Evolutionary conservation across 371 early-diverging fungal species (phyloP).

Genomic region (Entomophthora muscae): DNA sequence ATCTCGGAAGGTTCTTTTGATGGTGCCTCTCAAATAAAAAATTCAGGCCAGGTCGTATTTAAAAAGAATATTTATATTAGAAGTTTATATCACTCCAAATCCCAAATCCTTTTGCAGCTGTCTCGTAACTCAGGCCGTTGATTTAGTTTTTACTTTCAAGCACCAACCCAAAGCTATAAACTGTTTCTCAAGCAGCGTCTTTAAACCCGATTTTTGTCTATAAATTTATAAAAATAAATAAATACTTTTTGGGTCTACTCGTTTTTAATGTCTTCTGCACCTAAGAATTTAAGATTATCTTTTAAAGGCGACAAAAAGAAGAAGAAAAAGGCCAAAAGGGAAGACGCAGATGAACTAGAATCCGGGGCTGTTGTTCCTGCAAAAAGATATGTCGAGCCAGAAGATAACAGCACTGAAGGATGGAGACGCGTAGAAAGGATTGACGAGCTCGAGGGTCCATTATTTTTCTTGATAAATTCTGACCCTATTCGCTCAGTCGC

Average conservation of each 20-base stretch:
- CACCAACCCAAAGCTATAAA: no score
- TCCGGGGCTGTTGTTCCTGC: not conserved
- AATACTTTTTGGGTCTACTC: not conserved
- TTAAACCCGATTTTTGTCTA: no score
- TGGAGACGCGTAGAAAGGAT: slow-evolving; percentile 9
- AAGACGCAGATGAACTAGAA: not conserved
- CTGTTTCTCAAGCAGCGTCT: no score
- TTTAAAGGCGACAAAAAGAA: not conserved
- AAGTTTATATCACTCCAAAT: no score
- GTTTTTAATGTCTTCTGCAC: not conserved
- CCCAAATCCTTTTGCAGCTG: no score
- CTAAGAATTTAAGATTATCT: not conserved
- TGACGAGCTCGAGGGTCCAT: slow-evolving; percentile 10
- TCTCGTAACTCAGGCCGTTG: no score
- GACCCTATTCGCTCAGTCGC: slow-evolving; percentile 11
- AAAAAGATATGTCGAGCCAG: not conserved
- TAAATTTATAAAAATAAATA: no score
- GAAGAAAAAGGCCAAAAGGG: not conserved
- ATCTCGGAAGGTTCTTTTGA: no score
- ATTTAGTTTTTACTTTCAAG: no score
- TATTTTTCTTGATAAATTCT: slow-evolving; percentile 12
- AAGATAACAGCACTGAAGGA: slow-evolving; percentile 7
- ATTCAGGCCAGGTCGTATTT: no score
- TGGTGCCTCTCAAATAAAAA: no score
- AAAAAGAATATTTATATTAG: no score